These are phyloP conservation scores for Rhododendron vialii DNA, from an alignment of 148 eudicot genomes.

Conservation along the genomic window DNA sequence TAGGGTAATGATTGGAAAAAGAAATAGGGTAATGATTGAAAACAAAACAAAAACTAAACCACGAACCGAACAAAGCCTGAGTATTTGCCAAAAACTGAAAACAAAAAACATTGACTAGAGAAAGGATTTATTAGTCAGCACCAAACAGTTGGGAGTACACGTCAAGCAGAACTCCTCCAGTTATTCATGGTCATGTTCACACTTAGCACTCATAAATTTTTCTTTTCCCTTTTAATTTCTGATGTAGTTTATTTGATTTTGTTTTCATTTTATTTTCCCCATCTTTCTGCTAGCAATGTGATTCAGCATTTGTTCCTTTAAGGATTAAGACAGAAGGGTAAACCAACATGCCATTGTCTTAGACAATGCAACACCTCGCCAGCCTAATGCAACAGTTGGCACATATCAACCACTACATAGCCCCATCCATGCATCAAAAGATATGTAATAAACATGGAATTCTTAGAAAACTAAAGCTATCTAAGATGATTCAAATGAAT, in stretches of 20 bases:
- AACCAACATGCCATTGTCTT: neutral
- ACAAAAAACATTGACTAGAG: neutral
- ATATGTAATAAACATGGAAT: neutral
- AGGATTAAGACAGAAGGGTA: neutral
- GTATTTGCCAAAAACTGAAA: neutral
- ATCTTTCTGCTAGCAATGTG: neutral
- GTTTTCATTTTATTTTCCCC: neutral
- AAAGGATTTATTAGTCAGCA: neutral
- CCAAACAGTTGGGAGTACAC: neutral
- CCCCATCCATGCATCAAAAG: neutral
- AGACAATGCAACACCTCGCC: neutral
- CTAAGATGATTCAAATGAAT: neutral
- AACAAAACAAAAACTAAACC: too few relatives aligned
- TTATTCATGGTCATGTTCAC: neutral
- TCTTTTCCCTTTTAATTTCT: neutral
- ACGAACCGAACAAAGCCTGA: too few relatives aligned
- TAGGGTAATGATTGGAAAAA: too few relatives aligned
- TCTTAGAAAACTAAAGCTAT: neutral
- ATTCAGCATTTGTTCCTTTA: neutral
- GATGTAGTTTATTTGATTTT: neutral
- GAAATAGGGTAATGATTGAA: too few relatives aligned
- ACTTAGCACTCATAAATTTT: neutral
- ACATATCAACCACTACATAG: neutral
- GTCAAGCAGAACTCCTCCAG: neutral
- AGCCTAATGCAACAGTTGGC: neutral